Base-by-base conservation (phyloP, 2,329 filamentous ascomycete genomes). In the Rachicladosporium sp. region DNA sequence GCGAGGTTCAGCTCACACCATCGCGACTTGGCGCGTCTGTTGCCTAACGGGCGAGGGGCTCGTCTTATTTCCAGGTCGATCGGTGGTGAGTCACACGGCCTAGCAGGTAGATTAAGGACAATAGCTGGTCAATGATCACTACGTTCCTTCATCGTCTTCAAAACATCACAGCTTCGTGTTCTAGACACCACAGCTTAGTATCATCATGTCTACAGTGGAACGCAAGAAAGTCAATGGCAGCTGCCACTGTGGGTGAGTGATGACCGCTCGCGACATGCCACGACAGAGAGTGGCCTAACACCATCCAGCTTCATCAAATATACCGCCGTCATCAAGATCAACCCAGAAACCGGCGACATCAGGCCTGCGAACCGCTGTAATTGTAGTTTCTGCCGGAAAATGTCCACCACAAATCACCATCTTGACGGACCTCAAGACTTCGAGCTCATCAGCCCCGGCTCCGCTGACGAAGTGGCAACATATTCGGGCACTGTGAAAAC, bases 231-330 rank as follows among this genome's bases (percentile, higher is more conserved):
- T 41, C 10, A 33, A 33, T 11, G 39, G 39, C 5, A 34, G 39
- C 34, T 41, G 39, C 9, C 34, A 41, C 21, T 41, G 39, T 11
- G 39, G 39, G 39, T 41, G 32, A 10, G 39, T 41, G 30, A 31
- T 31, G 10, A 36, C 15, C 34, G 31, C 31, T 6, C n/a, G 13
- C 31, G 13, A 32, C n/a, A 11, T 32, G n/a, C 15, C 15, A 19
- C 15, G 15, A 19, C 15, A 19, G 5, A 19, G 15, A 19, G 15
- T 19, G 15, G 15, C 15, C 15, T 19, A 19, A 10, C 32, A 34
- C 21, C 23, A 10, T 5, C 11, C 31, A 41, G 39, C 30, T 37
- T 41, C 34, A 37, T 41, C 34, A 37, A 12, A 23, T 41, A 41
- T 33, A 41, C 39, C 11, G 34, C 31, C 35, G 13, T 11, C 34